Conservation (phyloP, 2,329 filamentous ascomycete species). For the Neofusicoccum kwambonambiense region DNA sequence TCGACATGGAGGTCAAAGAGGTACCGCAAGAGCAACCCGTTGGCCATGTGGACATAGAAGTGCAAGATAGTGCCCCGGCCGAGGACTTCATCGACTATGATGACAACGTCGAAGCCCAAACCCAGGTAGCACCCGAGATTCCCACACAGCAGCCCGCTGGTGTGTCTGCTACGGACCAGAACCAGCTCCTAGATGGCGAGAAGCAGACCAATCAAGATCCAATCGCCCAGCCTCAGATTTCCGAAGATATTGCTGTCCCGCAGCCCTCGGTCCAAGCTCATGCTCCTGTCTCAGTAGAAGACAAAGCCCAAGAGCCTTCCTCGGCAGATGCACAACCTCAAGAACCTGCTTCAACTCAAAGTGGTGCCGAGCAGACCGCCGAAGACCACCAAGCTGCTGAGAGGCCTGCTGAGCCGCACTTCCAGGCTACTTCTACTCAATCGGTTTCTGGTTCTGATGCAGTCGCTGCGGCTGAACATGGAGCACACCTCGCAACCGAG, state of each 20-base stretch:
- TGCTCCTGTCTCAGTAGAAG: background rate
- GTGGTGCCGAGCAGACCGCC: background rate
- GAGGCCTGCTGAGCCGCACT: background rate
- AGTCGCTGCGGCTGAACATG: background rate
- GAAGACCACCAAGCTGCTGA: background rate
- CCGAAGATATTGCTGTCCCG: background rate
- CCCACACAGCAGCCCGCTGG: background rate
- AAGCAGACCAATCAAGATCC: background rate
- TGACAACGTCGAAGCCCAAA: conserved; percentile 13
- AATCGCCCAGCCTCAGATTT: background rate
- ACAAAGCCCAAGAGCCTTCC: background rate
- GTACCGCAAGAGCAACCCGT: background rate
- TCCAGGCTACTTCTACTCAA: background rate
- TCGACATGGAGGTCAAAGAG: conserved; percentile 17
- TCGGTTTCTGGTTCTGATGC: background rate
- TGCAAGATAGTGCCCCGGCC: conserved; percentile 21
- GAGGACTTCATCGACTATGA: conserved; percentile 19
- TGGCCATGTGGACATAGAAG: conserved; percentile 18
- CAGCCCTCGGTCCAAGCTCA: background rate
- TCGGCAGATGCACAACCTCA: background rate
- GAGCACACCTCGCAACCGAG: background rate
- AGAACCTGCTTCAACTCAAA: background rate
- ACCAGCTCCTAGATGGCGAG: background rate
- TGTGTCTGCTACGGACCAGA: background rate
- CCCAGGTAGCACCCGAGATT: background rate